phyloP scores from a whole-genome alignment of 306 rosid genomes.

The Inga laurina region DNA sequence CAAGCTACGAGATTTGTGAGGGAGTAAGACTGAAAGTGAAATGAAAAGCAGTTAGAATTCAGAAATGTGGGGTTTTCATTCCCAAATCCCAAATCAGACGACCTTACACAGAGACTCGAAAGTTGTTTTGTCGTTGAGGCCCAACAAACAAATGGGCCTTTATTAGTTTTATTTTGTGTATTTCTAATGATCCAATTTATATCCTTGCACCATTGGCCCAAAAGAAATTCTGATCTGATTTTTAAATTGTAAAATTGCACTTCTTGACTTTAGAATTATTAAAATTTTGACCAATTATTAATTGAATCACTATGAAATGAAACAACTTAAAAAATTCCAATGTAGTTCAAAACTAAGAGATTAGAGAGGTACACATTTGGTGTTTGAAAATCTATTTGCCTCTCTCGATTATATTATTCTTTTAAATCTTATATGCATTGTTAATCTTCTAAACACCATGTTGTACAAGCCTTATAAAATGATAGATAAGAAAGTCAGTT shows the following conservation, averaged over 20 bases:
- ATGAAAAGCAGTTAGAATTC: no score
- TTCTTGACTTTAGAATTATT: no score
- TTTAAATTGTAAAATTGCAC: no score
- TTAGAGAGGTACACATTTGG: background rate
- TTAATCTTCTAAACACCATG: background rate
- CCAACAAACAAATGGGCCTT: conserved; percentile 7
- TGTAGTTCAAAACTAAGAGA: background rate
- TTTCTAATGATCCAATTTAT: background rate
- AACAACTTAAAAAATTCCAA: no score
- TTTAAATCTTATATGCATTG: background rate
- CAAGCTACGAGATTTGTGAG: background rate
- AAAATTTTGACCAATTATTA: no score
- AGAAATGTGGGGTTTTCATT: background rate
- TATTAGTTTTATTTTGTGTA: background rate
- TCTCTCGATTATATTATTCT: background rate
- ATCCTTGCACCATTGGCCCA: background rate
- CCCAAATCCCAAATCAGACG: background rate
- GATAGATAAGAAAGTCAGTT: background rate
- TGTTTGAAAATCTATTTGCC: background rate
- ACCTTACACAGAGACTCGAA: background rate
- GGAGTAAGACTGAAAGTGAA: background rate
- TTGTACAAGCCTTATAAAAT: background rate
- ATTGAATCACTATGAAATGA: no score
- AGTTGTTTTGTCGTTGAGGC: background rate
- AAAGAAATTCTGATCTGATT: background rate